Conservation (phyloP, 2,329 filamentous ascomycete genomes). For the Ceratocystis cubensis region DNA sequence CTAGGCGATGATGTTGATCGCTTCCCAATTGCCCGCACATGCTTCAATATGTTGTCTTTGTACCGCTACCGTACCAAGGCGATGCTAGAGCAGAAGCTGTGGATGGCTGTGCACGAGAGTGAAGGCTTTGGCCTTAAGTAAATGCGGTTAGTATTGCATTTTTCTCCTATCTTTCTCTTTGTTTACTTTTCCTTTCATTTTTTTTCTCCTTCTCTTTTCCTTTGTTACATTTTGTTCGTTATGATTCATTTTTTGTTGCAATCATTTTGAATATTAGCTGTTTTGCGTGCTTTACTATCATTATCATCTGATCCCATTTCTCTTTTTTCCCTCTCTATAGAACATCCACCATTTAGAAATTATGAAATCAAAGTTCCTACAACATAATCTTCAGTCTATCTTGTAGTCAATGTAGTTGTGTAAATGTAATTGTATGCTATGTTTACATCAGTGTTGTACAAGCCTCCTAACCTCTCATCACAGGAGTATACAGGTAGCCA, state of each 20-base stretch:
- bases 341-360: neutral
- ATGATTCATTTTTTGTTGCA: too few relatives aligned
- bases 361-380: neutral
- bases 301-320: neutral
- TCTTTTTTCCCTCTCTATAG: neutral
- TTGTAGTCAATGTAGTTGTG: neutral
- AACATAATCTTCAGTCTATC: neutral
- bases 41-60: constrained; percentile 74
- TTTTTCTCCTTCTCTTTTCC: neutral
- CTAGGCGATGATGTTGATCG: constrained; percentile 61
- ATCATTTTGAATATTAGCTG: neutral
- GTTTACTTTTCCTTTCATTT: neutral
- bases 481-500: neutral
- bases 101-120: constrained; percentile 78
- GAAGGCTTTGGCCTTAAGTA: constrained; percentile 85
- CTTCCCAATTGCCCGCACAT: constrained; percentile 78
- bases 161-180: neutral
- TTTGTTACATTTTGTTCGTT: neutral
- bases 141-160: constrained; percentile 21
- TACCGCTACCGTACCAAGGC: constrained; percentile 57
- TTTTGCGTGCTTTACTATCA: neutral
- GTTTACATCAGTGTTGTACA: constrained; percentile 8
- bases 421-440: constrained; percentile 7
- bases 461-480: neutral
- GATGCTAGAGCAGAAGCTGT: constrained; percentile 59